Percentiles rank a stretch among this genome's conserved stretches.
These are phyloP conservation scores for Gonapodya prolifera DNA, from an alignment of 192 early-diverging fungal species.

Conservation along the genomic window DNA sequence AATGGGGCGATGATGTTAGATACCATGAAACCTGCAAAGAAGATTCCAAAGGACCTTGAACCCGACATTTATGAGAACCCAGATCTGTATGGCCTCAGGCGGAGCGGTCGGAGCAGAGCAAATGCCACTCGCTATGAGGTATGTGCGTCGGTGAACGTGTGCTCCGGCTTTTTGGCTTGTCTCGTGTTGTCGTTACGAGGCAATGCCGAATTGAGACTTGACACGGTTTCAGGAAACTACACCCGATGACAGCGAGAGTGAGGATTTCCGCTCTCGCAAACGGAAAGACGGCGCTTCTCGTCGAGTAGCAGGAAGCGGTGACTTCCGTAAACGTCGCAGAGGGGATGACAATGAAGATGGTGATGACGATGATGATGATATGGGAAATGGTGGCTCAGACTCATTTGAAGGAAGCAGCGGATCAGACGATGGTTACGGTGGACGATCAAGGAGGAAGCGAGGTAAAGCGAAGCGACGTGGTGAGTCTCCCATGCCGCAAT, in stretches of 20 bases:
- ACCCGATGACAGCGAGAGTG: constrained; percentile 25
- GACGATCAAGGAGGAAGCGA: background rate
- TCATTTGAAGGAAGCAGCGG: constrained; percentile 21
- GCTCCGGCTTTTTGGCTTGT: background rate
- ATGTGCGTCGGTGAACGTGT: background rate
- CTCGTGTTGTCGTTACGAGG: background rate
- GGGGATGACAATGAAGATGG: constrained; percentile 24
- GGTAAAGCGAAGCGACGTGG: background rate
- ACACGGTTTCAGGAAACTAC: constrained; percentile 15
- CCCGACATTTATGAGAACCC: constrained; percentile 25
- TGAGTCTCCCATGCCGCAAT: constrained; percentile 6
- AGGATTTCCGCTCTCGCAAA: constrained; percentile 26
- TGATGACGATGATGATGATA: constrained; percentile 20
- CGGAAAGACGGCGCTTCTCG: constrained; percentile 21
- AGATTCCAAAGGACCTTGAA: background rate
- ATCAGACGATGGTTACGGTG: constrained; percentile 1
- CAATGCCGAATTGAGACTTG: constrained; percentile 2
- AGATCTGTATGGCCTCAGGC: constrained; percentile 48
- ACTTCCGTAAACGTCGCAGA: constrained; percentile 19
- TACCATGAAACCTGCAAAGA: background rate
- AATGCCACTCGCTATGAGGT: constrained; percentile 23
- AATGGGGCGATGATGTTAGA: background rate
- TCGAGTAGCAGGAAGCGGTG: constrained; percentile 14
- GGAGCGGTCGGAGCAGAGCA: constrained; percentile 36
- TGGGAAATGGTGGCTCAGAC: background rate